phyloP scores from a whole-genome alignment of 108 stramenopile species.

The Fragilariopsis cylindrus region DNA sequence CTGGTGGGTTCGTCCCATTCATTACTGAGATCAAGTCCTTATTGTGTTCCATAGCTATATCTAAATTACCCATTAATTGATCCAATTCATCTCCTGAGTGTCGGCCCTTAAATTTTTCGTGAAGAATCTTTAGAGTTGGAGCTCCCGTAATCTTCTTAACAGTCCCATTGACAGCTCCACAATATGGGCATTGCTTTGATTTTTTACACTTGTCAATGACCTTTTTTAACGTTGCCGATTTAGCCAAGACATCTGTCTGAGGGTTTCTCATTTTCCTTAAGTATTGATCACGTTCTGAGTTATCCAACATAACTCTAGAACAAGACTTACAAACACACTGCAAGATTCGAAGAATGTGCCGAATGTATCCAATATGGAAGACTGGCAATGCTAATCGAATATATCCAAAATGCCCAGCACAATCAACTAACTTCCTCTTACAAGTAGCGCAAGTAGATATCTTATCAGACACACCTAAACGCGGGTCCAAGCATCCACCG shows the following conservation, averaged over 20 bases:
- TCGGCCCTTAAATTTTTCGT: constrained; percentile 87
- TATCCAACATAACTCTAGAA: constrained; percentile 84
- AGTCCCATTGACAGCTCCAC: constrained; percentile 87
- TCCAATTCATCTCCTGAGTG: constrained; percentile 79
- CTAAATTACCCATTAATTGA: constrained; percentile 54
- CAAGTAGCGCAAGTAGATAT: constrained; percentile 89
- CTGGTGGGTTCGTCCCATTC: constrained; percentile 44
- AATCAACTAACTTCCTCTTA: constrained; percentile 89
- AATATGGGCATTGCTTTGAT: constrained; percentile 79
- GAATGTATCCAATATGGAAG: constrained; percentile 98
- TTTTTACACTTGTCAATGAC: constrained; percentile 96
- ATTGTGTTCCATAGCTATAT: constrained; percentile 66
- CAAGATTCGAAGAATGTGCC: constrained; percentile 87
- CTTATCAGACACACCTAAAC: constrained; percentile 96
- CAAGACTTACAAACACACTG: constrained; percentile 98
- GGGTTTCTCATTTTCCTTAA: constrained; percentile 84
- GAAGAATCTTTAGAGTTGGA: constrained; percentile 91
- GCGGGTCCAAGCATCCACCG: constrained; percentile 90
- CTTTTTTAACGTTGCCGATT: constrained; percentile 75
- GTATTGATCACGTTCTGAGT: constrained; percentile 56
- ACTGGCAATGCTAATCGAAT: constrained; percentile 94
- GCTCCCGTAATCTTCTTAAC: constrained; percentile 95
- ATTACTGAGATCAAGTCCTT: constrained; percentile 61
- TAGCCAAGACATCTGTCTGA: constrained; percentile 78
- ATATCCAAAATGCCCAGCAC: constrained; percentile 97